Evolutionary conservation across 768 basidiomycete species (phyloP), one percentile per base, ranked within the genome.

Genomic region (Plicaturopsis crispa): DNA sequence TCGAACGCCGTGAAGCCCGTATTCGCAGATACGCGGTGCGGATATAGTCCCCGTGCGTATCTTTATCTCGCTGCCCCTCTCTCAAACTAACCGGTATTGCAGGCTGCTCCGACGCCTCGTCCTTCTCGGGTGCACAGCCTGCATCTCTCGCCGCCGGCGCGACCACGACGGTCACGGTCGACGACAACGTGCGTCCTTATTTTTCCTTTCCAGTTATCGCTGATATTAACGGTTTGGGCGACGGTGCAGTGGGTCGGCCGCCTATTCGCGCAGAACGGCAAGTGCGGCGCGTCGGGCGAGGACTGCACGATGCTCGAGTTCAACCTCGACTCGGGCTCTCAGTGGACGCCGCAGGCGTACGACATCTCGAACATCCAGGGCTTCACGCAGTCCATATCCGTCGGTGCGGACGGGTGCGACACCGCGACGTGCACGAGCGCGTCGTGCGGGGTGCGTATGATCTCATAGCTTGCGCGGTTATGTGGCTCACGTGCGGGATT

Each of bases 161-260:
- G 11, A 56, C 57, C 17, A 51, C 57, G 34, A 61, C 49, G 6
- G 24, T 66, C 30, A 44, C 38, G 2, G 52, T 63, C 22, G 57
- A 57, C 41, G 46, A 47, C 10, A 53, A 58, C 48, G 61, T 57
- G 40, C 33, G 41, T 31, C 1, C 21, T 19, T 17, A 26, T 42
- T 12, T 18, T 30, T 37, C 7, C 14, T n/a, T n/a, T n/a, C n/a
- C n/a, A n/a, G n/a, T n/a, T n/a, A n/a, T n/a, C n/a, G 22, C 19
- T 37, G 14, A 22, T 12, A 17, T 41, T 14, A 24, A n/a, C n/a
- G n/a, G n/a, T n/a, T n/a, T n/a, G 5, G 41, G n/a, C n/a, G n/a
- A n/a, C n/a, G n/a, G n/a, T n/a, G n/a, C n/a, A 66, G 62, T 67
- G 64, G 64, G 63, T 65, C 39, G 66, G 66, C 17, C 59, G 66